Evolutionary conservation across 176 grass and related monocot species (phyloP), one percentile per base, ranked within the genome.

Genomic region (Phoenix roebelenii): DNA sequence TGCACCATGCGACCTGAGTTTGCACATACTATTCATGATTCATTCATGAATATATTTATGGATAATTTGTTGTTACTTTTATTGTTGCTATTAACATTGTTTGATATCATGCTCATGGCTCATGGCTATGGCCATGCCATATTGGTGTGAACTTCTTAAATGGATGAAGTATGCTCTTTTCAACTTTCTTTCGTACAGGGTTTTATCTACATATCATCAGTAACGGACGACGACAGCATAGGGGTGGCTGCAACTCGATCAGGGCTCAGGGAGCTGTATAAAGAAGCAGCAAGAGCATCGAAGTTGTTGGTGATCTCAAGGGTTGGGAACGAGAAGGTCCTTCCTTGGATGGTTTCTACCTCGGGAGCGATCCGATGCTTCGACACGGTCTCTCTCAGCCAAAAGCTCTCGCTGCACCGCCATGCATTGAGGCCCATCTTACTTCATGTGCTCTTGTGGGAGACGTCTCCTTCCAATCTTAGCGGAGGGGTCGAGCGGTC

Each of bases 381-480:
- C 32, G 94, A 99, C 77, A 99, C 88, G 0, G 88, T 99, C 26
- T 93, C 94, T 3, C 88, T 99, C 23, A 99, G 94, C 82, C 94
- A 99, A 74, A 86, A 89, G 50, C 82, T 99, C 44, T 99, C 94
- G 30, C 64, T 99, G 52, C 94, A 99, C 79, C 85, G 88, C 22
- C 94, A 99, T 32, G 94, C 94, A 18, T 59, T 99, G 25, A 75
- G 66, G 7, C 88, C 94, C 16, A 86, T 99, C 76, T 76, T 79
- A 35, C 88, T 93, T 17, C 88, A 93, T 52, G 80, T 99, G 64
- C 76, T 99, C 63, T 44, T 88, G 71, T 99, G 88, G 94, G 85
- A 92, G 62, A 66, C 55, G 23, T 77, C 49, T 62, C 50, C n/a
- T 60, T 7, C 7, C 55, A 16, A 44, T 63, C 23, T 29, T 44